Evolutionary conservation across 2,329 filamentous ascomycete species (phyloP).

Genomic region (Epichloe typhina): DNA sequence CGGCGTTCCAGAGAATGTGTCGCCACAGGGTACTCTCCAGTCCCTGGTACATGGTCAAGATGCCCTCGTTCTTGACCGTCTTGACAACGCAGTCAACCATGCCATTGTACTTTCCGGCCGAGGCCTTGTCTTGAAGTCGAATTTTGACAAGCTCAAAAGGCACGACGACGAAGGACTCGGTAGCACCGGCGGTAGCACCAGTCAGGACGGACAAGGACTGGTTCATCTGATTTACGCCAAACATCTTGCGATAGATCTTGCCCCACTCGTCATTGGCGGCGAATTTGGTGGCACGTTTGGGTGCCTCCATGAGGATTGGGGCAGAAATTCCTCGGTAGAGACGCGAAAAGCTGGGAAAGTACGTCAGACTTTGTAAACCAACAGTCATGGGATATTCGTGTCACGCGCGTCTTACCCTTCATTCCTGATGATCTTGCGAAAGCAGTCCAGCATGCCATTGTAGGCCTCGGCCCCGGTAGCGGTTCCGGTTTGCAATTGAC

Average conservation of each 20-base stretch:
- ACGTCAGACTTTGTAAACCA: not conserved
- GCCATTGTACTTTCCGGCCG: slow-evolving; percentile 75
- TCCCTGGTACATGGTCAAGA: slow-evolving; percentile 87
- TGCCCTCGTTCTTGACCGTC: slow-evolving; percentile 72
- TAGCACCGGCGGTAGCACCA: slow-evolving; percentile 86
- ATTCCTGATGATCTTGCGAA: slow-evolving; percentile 89
- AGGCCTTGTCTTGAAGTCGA: slow-evolving; percentile 87
- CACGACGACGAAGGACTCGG: slow-evolving; percentile 92
- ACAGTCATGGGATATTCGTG: not conserved
- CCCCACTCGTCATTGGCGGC: slow-evolving; percentile 99
- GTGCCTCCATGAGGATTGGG: slow-evolving; percentile 93
- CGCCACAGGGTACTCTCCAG: slow-evolving; percentile 95
- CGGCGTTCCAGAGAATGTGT: slow-evolving; percentile 79
- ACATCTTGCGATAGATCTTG: slow-evolving; percentile 77
- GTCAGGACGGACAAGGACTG: slow-evolving; percentile 87
- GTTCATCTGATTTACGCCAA: slow-evolving; percentile 77
- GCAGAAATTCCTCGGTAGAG: slow-evolving; percentile 93
- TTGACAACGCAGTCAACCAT: slow-evolving; percentile 69
- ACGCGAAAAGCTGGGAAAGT: slow-evolving; percentile 54
- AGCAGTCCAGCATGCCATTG: slow-evolving; percentile 96
- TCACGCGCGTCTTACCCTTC: slow-evolving; percentile 56
- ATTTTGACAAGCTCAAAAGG: slow-evolving; percentile 99
- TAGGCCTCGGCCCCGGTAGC: slow-evolving; percentile 68
- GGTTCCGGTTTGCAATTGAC: slow-evolving; percentile 72
- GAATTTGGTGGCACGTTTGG: slow-evolving; percentile 94